Base-by-base conservation (phyloP, 2,329 filamentous ascomycete species). In the Fusarium graminum region DNA sequence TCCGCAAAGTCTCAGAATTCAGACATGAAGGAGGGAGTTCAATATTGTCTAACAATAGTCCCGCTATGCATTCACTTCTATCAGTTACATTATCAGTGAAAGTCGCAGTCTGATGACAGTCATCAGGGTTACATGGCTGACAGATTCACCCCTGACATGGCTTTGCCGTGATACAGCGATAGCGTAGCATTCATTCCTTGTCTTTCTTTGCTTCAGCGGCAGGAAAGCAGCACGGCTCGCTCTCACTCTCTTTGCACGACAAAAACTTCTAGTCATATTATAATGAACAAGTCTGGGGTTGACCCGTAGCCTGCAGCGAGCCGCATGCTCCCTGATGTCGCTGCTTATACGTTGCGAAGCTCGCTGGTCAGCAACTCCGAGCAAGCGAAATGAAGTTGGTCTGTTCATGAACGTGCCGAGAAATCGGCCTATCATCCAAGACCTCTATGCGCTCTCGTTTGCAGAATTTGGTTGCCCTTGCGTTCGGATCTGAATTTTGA, bases 111-210 rank as follows among this genome's bases (percentile, higher is more conserved):
- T 65, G 65, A 58, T 56, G 65, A 47, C 47, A 36, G 54, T 30
- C 43, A 29, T 47, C 53, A 60, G 60, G 29, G 41, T 67, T 32
- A 17, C 44, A 51, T 67, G 30, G 26, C 49, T 59, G 49, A 41
- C 42, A 41, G 43, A 57, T 29, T 51, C 25, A 36, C 56, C 65
- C 70, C 66, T 72, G 60, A 59, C 46, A 64, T 69, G 51, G 43
- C 29, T 45, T 16, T 59, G 54, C 62, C 42, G 54, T 45, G 47
- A 38, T 42, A 29, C 49, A 30, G 44, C 34, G 54, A 50, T 56
- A 64, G 53, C 52, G 57, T 60, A 58, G 43, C 47, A 65, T 66
- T 60, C 41, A 63, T 55, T 42, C 26, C 8, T 22, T 30, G n/a
- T 29, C 16, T 17, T 11, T 22, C 32, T 34, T 40, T 51, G 59